Base-by-base conservation (phyloP, 441 rosid species). In the Cnidoscolus chayamansa region DNA sequence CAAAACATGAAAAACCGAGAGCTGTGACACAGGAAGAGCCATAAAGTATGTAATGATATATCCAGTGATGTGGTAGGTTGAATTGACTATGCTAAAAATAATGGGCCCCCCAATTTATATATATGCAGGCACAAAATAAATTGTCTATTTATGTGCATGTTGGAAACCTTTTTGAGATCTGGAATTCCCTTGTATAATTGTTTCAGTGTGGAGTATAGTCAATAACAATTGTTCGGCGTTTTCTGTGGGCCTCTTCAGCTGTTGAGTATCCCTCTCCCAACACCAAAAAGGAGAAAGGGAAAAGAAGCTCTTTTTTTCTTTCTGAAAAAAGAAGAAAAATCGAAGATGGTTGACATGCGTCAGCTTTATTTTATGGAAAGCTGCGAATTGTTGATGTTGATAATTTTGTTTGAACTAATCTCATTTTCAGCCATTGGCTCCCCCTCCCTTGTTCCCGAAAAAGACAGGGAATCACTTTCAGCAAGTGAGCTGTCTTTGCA, bases 1-100 rank as follows among this genome's bases (percentile, higher is more conserved):
- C 81, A 2, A 81, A 77, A 43, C 59, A 67, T 69, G 82, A 75
- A 30, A 68, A 54, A 56, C 32, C 53, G 12, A 31, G 57, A 37
- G 57, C 49, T 20, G 30, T 7, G 25, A 72, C 37, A 53, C 59
- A 10, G 19, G 59, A 58, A 70, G 63, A 50, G 56, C 56, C 62
- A 30, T 68, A 16, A 74, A 45, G 58, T 47, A 9, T 9, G 25
- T 16, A 9, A 56, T 3, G 11, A 20, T 31, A 7, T 0, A n/a
- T 11, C 20, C 54, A 11, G 4, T n/a, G 56, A 16, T 16, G n/a
- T 47, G 43, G 47, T 15, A 56, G 63, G 54, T 25, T 56, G 63
- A 10, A 37, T 37, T 68, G 43, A 7, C 37, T 54, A 55, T 3
- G 12, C 12, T 56, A 53, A 20, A 48, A 19, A 17, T 11, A 25